These are phyloP conservation scores for Forsythia viridissima DNA, from an alignment of 257 asterid genomes.

Conservation along the genomic window DNA sequence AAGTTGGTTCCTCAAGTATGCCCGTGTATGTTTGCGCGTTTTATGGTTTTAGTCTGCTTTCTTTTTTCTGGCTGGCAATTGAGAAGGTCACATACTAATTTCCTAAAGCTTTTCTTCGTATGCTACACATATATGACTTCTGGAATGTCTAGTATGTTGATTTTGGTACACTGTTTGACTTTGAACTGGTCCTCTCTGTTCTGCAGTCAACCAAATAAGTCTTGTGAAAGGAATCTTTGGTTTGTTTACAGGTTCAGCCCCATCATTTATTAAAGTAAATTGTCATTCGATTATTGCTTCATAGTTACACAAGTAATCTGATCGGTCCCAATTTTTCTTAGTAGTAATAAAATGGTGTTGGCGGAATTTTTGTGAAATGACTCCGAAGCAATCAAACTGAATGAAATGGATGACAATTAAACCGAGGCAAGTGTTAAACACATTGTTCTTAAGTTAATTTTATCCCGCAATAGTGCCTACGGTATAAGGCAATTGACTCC, in stretches of 20 bases:
- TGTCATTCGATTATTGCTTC: background rate
- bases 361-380: no score
- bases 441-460: no score
- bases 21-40: background rate
- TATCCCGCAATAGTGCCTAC: no score
- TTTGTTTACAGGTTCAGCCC: background rate
- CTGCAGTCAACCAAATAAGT: background rate
- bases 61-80: background rate
- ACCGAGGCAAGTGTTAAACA: no score
- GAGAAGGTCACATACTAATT: background rate
- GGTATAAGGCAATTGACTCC: no score
- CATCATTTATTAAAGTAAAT: background rate
- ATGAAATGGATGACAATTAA: no score
- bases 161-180: slow-evolving; percentile 2
- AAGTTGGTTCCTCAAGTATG: background rate
- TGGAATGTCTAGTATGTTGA: background rate
- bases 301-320: background rate
- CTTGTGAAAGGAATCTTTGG: no score
- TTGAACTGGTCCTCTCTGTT: slow-evolving; percentile 5
- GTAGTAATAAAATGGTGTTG: no score
- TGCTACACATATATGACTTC: background rate
- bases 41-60: background rate
- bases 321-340: background rate
- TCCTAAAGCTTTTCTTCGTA: background rate
- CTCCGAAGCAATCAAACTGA: no score